Conservation (phyloP, 2,329 filamentous ascomycete genomes). For the Elsinoe ampelina region DNA sequence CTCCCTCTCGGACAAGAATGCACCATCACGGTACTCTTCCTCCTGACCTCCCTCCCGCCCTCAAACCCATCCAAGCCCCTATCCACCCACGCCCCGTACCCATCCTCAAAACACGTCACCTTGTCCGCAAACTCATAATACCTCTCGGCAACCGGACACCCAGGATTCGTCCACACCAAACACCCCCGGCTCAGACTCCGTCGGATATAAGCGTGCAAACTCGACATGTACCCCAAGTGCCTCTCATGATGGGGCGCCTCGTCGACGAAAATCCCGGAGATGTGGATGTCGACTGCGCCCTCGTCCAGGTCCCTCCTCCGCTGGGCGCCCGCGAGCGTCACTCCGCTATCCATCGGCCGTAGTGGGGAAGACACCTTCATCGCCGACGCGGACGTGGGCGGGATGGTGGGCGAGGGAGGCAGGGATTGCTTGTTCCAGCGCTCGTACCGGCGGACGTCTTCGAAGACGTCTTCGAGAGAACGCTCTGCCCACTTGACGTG, state of each 20-base stretch:
- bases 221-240: slow-evolving; percentile 18
- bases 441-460: slow-evolving; percentile 19
- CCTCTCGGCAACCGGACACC: slow-evolving; percentile 15
- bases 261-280: slow-evolving; percentile 25
- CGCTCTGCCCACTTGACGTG: slow-evolving; percentile 21
- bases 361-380: slow-evolving; percentile 2
- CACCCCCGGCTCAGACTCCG: slow-evolving; percentile 14
- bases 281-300: slow-evolving; percentile 18
- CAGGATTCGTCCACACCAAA: slow-evolving; percentile 20
- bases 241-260: slow-evolving; percentile 20
- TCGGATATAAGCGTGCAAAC: slow-evolving; percentile 16
- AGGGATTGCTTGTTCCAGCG: slow-evolving; percentile 14
- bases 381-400: slow-evolving; percentile 9
- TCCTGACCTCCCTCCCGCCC: slow-evolving; percentile 9
- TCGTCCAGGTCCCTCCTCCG: slow-evolving; percentile 4
- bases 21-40: slow-evolving; percentile 19
- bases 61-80: slow-evolving; percentile 14
- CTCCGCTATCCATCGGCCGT: background rate
- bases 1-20: slow-evolving; percentile 13
- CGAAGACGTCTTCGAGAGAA: slow-evolving; percentile 18
- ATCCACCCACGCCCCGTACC: slow-evolving; percentile 13
- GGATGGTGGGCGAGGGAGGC: slow-evolving; percentile 11
- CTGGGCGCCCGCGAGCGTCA: slow-evolving; percentile 12
- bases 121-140: slow-evolving; percentile 20
- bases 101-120: slow-evolving; percentile 21